Evolutionary conservation across 164 flowering plant species (phyloP).

Genomic region (Kalanchoe fedtschenkoi): DNA sequence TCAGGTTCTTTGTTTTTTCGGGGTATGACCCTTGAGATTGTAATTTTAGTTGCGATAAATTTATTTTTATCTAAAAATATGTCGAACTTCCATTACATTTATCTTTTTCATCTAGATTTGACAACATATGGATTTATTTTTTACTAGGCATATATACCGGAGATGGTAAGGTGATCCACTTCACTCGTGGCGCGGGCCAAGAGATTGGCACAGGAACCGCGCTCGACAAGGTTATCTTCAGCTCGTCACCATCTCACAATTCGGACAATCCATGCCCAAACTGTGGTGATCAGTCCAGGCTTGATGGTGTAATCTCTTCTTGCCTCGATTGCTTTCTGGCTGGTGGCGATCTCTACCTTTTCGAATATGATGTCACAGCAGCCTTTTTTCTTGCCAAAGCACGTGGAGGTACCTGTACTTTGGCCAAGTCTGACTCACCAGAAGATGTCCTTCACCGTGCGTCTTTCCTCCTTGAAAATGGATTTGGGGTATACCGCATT

Average conservation of each 20-base stretch:
- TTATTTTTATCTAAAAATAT: too few species aligned
- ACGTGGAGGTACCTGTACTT: slow-evolving; percentile 81
- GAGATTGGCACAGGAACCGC: slow-evolving; percentile 70
- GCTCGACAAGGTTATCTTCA: slow-evolving; percentile 47
- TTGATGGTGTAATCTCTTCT: background rate
- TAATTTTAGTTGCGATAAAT: too few species aligned
- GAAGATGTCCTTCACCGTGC: slow-evolving; percentile 25
- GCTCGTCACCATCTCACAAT: slow-evolving; percentile 12
- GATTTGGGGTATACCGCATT: slow-evolving; percentile 59
- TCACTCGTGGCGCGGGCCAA: slow-evolving; percentile 25
- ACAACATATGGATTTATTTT: background rate
- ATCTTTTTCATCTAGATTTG: too few species aligned
- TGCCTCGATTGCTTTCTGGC: slow-evolving; percentile 2
- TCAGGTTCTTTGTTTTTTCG: too few species aligned
- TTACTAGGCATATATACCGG: slow-evolving; percentile 56
- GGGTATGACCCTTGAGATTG: too few species aligned
- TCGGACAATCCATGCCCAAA: background rate
- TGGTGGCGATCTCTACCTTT: slow-evolving; percentile 21
- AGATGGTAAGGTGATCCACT: slow-evolving; percentile 51
- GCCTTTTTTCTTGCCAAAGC: slow-evolving; percentile 56
- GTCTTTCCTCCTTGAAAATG: slow-evolving; percentile 44
- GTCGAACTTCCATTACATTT: background rate
- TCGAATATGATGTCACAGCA: slow-evolving; percentile 46
- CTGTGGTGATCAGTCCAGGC: slow-evolving; percentile 4
- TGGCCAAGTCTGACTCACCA: slow-evolving; percentile 50